Evolutionary conservation across 1,139 yeast genomes (phyloP).

Genomic region (Nakaseomyces kungkrabaensis): DNA sequence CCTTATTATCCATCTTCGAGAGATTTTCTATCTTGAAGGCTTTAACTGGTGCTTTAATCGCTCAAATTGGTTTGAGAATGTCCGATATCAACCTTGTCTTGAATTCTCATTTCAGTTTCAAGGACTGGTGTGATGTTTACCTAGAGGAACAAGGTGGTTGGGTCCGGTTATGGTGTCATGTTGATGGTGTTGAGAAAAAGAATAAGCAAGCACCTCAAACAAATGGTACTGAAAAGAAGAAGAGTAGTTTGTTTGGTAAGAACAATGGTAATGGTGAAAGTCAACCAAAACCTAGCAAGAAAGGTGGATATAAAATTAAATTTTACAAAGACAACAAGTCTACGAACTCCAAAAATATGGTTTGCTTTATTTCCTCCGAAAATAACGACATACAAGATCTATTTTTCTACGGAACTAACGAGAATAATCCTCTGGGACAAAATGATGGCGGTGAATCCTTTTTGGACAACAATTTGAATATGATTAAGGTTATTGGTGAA

Average conservation of each 20-base stretch:
- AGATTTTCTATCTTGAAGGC: slow-evolving; percentile 21
- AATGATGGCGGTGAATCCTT: slow-evolving; percentile 8
- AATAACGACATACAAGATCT: slow-evolving; percentile 22
- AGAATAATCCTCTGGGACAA: neutral
- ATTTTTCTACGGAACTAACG: slow-evolving; percentile 16
- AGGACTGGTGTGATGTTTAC: slow-evolving; percentile 29
- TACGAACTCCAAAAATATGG: slow-evolving; percentile 13
- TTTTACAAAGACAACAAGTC: slow-evolving; percentile 25
- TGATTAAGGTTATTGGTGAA: slow-evolving; percentile 12
- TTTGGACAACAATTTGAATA: slow-evolving; percentile 9
- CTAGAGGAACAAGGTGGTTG: slow-evolving; percentile 24
- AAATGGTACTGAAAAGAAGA: slow-evolving; percentile 3
- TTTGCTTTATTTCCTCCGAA: slow-evolving; percentile 22
- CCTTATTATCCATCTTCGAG: slow-evolving; percentile 21
- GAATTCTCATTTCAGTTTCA: slow-evolving; percentile 22
- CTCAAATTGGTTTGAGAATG: slow-evolving; percentile 21
- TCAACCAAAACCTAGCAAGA: slow-evolving; percentile 3
- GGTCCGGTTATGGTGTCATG: slow-evolving; percentile 28
- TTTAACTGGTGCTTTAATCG: slow-evolving; percentile 24
- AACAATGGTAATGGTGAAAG: neutral
- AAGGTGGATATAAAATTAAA: slow-evolving; percentile 23
- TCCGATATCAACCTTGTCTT: slow-evolving; percentile 25
- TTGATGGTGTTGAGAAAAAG: slow-evolving; percentile 18
- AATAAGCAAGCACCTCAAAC: neutral
- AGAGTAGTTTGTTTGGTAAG: neutral